Percentiles rank a stretch among this genome's conserved stretches.
phyloP scores from a whole-genome alignment of 768 basidiomycete species.

The Lactarius vividus region DNA sequence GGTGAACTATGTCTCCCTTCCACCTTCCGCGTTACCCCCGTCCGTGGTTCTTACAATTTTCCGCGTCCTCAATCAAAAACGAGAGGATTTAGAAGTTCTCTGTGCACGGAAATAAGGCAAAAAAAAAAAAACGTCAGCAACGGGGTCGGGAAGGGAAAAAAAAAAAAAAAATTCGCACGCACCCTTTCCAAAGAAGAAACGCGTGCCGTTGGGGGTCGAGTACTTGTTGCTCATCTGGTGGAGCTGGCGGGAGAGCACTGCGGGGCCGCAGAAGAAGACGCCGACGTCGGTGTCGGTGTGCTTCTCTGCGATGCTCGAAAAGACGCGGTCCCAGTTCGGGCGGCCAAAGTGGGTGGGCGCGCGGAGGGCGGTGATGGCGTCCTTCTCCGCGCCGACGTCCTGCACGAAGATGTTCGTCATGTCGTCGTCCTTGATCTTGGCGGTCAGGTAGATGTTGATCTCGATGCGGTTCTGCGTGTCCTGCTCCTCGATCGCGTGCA shows the following conservation, averaged over 20 bases:
- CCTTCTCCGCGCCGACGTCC: slow-evolving; percentile 90
- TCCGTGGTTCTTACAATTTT: not conserved
- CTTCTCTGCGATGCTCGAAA: slow-evolving; percentile 69
- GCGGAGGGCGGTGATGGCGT: slow-evolving; percentile 83
- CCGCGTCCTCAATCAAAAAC: not conserved
- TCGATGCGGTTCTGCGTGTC: slow-evolving; percentile 84
- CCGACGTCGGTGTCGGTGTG: slow-evolving; percentile 90
- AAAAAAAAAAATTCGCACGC: not conserved
- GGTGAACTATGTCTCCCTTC: not conserved
- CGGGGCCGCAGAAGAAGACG: slow-evolving; percentile 91
- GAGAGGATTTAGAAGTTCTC: slow-evolving; percentile 11
- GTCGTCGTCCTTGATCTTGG: slow-evolving; percentile 87
- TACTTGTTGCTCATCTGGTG: slow-evolving; percentile 85
- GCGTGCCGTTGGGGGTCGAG: slow-evolving; percentile 69
- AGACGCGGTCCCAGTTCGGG: slow-evolving; percentile 82
- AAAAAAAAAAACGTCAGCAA: not conserved
- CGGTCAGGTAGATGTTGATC: slow-evolving; percentile 92
- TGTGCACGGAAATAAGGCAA: not conserved
- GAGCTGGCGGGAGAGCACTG: slow-evolving; percentile 63
- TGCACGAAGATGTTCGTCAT: slow-evolving; percentile 92
- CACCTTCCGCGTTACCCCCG: not conserved
- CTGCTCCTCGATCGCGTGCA: slow-evolving; percentile 92
- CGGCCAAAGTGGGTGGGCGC: slow-evolving; percentile 93
- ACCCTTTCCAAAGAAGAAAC: slow-evolving; percentile 93
- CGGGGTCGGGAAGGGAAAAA: not conserved